Base-by-base conservation (phyloP, 2,329 filamentous ascomycete genomes). In the Rachicladosporium sp. region DNA sequence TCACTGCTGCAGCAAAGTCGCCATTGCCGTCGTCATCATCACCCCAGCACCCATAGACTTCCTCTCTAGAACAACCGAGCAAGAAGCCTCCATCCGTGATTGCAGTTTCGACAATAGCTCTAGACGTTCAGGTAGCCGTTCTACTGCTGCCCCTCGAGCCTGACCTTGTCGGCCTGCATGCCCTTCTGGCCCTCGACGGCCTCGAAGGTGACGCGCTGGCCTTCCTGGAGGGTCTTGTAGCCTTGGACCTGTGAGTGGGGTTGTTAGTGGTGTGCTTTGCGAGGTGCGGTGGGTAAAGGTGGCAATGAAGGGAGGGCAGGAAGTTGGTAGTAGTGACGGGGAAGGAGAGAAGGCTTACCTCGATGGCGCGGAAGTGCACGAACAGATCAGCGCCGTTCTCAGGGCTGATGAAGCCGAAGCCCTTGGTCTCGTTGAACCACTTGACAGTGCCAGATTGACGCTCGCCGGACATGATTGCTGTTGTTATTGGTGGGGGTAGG, bases 341-440 rank as follows among this genome's bases (percentile, higher is more conserved):
- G 15, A 19, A 19, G 15, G 15, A 19, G 15, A 19, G 15, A 19
- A 19, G 15, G 15, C 38, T 10, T 37, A 41, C 38, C 38, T 41
- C 38, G 31, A 41, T 41, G 34, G 38, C 38, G 38, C 38, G 38
- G 38, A 41, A 41, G 38, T 41, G 38, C 11, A 41, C 38, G 38
- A 41, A 41, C 34, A 41, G 38, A 35, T 41, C 38, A 15, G 38
- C 38, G 34, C 38, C 38, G 38, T 41, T 41, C 38, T 41, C 38
- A 23, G 38, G 38, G 30, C 34, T 41, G 38, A 41, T 41, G 38
- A 41, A 41, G 19, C 38, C 38, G 33, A 36, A 41, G 7, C 38
- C 38, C 38, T 41, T 41, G 29, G 36, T 35, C 34, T 41, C 38
- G 38, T 41, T 41, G 38, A 41, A 41, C 38, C 38, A 41, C 38